Percentiles rank a stretch among this genome's conserved stretches.
Conservation (phyloP, 345 rosid species). For the Adansonia digitata region DNA sequence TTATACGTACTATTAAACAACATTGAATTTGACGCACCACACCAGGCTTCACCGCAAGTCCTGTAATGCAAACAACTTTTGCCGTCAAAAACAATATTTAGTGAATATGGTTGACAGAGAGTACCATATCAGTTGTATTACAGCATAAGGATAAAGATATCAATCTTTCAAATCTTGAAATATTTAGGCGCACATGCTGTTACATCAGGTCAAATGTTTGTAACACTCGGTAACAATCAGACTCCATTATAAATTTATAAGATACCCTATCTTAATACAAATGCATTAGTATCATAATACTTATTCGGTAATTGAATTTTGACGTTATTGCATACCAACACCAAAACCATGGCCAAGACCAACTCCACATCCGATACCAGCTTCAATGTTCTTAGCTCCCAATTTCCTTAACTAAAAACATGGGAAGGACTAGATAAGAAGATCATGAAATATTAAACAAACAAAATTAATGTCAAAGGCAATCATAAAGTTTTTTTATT, state of each 20-base stretch:
- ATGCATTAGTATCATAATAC: neutral
- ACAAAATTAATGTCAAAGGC: neutral
- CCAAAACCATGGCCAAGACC: slow-evolving; percentile 80
- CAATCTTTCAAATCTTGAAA: too few species aligned
- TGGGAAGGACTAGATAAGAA: slow-evolving; percentile 8
- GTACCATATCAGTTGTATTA: neutral
- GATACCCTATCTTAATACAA: neutral
- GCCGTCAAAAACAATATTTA: neutral
- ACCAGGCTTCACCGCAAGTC: slow-evolving; percentile 81
- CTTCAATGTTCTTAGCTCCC: slow-evolving; percentile 58
- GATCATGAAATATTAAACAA: neutral
- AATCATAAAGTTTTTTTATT: slow-evolving; percentile 3
- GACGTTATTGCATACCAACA: slow-evolving; percentile 39
- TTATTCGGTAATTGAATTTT: neutral
- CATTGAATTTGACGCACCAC: slow-evolving; percentile 65
- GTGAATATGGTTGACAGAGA: neutral
- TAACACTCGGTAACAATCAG: neutral
- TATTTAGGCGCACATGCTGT: neutral
- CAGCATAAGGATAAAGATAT: neutral
- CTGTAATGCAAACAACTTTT: slow-evolving; percentile 32
- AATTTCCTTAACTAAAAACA: slow-evolving; percentile 44
- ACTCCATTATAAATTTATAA: neutral
- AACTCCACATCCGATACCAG: slow-evolving; percentile 69
- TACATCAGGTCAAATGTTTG: neutral
- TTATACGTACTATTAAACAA: slow-evolving; percentile 42